Conservation (phyloP, 2,329 filamentous ascomycete species). For the Fusarium sp. region DNA sequence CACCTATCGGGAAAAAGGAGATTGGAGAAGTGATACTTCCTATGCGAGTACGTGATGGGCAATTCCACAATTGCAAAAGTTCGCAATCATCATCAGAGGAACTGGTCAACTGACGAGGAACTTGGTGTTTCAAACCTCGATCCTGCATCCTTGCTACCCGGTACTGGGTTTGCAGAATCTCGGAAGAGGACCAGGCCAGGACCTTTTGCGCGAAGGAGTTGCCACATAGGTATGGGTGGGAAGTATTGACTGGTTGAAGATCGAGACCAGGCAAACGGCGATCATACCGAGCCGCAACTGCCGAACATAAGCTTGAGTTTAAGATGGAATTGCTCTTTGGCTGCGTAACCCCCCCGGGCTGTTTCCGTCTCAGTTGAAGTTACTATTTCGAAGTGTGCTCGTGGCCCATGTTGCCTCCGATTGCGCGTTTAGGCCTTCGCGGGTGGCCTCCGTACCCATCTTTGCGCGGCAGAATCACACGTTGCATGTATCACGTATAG, state of each 20-base stretch:
- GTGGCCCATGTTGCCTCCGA: constrained; percentile 8
- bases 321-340: not conserved
- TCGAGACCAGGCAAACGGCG: constrained; percentile 13
- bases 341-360: not conserved
- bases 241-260: not conserved
- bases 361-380: constrained; percentile 9
- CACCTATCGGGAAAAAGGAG: not conserved
- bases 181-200: not conserved
- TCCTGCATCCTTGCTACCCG: constrained; percentile 9
- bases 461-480: constrained; percentile 2
- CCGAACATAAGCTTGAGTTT: constrained; percentile 9
- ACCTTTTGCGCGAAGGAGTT: constrained; percentile 6
- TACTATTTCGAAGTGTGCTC: not conserved
- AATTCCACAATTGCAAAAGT: constrained; percentile 14
- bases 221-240: not conserved
- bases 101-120: constrained; percentile 1
- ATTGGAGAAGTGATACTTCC: constrained; percentile 9
- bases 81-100: constrained; percentile 9
- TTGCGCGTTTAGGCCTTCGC: constrained; percentile 14
- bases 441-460: not conserved
- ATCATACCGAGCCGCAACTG: constrained; percentile 21
- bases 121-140: constrained; percentile 26
- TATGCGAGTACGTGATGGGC: constrained; percentile 15
- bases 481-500: constrained; percentile 16
- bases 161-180: not conserved